Base-by-base conservation (phyloP, 2,329 filamentous ascomycete species). In the Zalaria sp. region DNA sequence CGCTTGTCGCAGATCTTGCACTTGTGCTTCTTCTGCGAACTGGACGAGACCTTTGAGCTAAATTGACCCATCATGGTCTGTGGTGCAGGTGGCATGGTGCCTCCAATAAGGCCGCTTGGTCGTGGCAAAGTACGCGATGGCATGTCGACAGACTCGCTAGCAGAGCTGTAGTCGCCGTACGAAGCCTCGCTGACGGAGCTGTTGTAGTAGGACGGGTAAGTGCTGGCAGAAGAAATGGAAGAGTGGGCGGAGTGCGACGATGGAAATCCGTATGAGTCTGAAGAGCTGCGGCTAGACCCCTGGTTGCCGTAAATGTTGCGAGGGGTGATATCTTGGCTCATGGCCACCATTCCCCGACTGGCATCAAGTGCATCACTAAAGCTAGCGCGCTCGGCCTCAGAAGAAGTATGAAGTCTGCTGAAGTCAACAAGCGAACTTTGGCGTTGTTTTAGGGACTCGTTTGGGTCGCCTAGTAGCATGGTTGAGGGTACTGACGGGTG, bases 31-130 rank as follows among this genome's bases (percentile, higher is more conserved):
- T 96, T 96, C 60, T 95, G 87, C 6, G 89, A 91, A 65, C 86
- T 94, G 11, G 85, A 88, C 0, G 87, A 88, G 40, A 95, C 81
- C 66, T 95, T 95, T 48, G 89, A 95, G 65, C 85, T 95, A 67
- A 96, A 96, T 55, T 93, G 88, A 40, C 86, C 79, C 91, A 98
- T 98, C 87, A 98, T 95, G 0, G 88, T 93, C 58, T 93, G 84
- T 2, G 87, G 88, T 11, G 86, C 86, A 1, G 87, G 86, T 1
- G 86, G 85, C 28, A 79, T 73, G 44, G 72, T 77, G 35, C 67
- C 67, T 26, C 70, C 69, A 43, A 81, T 57, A 9, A 83, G 66
- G 32, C 75, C 79, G 26, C 79, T 78, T 1, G 87, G 85, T 41
- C 85, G 74, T 1, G 88, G 87, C 2, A 94, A 69, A n/a, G 85